Conservation (phyloP, 768 basidiomycete genomes). For the Suillus subalutaceus region DNA sequence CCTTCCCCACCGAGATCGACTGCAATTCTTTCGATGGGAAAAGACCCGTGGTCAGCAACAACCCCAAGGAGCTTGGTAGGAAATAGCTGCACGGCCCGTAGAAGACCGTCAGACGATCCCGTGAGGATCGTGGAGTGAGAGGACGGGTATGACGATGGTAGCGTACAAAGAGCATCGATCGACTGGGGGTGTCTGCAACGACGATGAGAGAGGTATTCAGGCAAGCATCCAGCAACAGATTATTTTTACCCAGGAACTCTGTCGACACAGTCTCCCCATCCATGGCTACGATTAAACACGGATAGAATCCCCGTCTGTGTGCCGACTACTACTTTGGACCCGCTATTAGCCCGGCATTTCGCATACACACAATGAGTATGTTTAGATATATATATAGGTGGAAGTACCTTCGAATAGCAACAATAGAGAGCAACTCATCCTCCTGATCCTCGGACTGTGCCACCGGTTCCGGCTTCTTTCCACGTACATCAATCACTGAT, state of each 20-base stretch:
- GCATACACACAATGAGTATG: conserved; percentile 5
- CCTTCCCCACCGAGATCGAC: conserved; percentile 58
- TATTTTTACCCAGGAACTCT: conserved; percentile 75
- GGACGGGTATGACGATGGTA: conserved; percentile 64
- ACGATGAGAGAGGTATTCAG: conserved; percentile 16
- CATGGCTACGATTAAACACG: conserved; percentile 84
- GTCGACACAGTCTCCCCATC: conserved; percentile 93
- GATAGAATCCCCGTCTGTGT: conserved; percentile 89
- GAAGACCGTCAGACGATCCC: conserved; percentile 89
- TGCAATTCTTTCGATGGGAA: conserved; percentile 87
- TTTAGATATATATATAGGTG: background rate
- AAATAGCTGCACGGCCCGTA: conserved; percentile 84
- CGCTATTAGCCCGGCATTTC: conserved; percentile 40
- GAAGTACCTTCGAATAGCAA: conserved; percentile 78
- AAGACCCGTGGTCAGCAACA: conserved; percentile 89
- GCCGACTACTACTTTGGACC: conserved; percentile 83
- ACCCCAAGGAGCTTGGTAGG: conserved; percentile 91
- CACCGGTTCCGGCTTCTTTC: conserved; percentile 74
- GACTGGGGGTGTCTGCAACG: conserved; percentile 83
- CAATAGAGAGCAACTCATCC: conserved; percentile 87
- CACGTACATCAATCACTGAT: conserved; percentile 89
- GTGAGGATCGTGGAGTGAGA: conserved; percentile 78
- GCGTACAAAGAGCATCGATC: conserved; percentile 80
- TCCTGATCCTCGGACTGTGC: conserved; percentile 95
- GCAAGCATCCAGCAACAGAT: background rate